These are phyloP conservation scores for Backusella luteola DNA, from an alignment of 192 early-diverging fungal species.

Conservation along the genomic window DNA sequence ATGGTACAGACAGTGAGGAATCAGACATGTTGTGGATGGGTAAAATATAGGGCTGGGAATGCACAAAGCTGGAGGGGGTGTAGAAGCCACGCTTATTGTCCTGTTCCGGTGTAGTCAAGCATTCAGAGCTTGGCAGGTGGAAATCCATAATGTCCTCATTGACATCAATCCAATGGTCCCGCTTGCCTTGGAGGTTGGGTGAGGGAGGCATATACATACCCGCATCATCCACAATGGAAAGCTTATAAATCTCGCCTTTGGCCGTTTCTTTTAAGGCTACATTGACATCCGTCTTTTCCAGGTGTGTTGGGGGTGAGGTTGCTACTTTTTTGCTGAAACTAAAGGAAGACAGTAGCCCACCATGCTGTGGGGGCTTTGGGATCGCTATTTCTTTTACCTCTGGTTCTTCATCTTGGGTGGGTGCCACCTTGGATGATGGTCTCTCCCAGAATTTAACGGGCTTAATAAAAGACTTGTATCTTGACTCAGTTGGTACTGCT, in stretches of 20 bases:
- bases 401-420: neutral
- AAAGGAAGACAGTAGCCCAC: neutral
- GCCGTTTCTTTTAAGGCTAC: conserved; percentile 5
- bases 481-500: neutral
- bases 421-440: neutral
- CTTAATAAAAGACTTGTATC: conserved; percentile 17
- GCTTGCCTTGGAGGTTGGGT: conserved; percentile 16
- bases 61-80: conserved; percentile 10
- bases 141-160: conserved; percentile 14
- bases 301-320: neutral
- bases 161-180: conserved; percentile 17
- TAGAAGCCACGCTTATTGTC: conserved; percentile 16
- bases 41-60: conserved; percentile 3
- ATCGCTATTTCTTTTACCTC: neutral
- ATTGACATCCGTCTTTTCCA: neutral
- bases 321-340: neutral
- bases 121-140: conserved; percentile 1
- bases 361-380: neutral
- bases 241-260: conserved; percentile 25
- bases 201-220: conserved; percentile 37
- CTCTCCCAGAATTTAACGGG: conserved; percentile 20
- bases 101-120: neutral
- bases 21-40: neutral
- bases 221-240: conserved; percentile 33
- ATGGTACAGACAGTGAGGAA: neutral